phyloP scores from a whole-genome alignment of 345 rosid species.

The Rhodamnia argentea region DNA sequence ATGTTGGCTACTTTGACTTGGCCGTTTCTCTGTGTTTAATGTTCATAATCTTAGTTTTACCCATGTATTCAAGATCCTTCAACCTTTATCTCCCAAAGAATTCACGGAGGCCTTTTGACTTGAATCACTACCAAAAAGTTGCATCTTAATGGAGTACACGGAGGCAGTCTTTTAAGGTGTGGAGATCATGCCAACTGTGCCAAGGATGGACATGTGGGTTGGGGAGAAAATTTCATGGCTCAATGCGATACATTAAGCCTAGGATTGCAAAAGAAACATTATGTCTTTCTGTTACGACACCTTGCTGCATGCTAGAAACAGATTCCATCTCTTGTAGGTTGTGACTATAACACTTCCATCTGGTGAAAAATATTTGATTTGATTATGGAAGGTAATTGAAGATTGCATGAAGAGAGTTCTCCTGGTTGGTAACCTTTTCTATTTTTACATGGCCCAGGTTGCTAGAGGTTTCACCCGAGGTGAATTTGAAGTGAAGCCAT shows the following conservation, averaged over 20 bases:
- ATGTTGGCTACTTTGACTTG: neutral
- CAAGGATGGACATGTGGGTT: neutral
- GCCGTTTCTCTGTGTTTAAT: neutral
- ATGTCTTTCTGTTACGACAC: neutral
- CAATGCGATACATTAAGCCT: neutral
- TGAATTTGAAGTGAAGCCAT: constrained; percentile 71
- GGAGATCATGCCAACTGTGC: neutral
- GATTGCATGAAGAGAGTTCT: neutral
- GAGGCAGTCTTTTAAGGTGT: neutral
- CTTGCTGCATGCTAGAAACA: neutral
- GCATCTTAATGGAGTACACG: neutral
- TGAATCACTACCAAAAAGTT: neutral
- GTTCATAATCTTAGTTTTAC: neutral
- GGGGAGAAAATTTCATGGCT: neutral
- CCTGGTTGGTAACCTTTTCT: neutral
- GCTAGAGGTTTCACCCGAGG: constrained; percentile 81
- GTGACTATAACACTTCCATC: neutral
- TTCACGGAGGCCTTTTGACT: neutral
- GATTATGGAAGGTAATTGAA: neutral
- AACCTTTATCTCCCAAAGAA: neutral
- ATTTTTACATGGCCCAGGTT: constrained; percentile 33
- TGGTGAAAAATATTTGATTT: neutral
- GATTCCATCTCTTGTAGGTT: neutral
- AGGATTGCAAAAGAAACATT: neutral
- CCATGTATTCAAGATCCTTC: neutral